These are phyloP conservation scores for Cordyceps cicadae DNA, from an alignment of 2,329 filamentous ascomycete species.

Conservation along the genomic window DNA sequence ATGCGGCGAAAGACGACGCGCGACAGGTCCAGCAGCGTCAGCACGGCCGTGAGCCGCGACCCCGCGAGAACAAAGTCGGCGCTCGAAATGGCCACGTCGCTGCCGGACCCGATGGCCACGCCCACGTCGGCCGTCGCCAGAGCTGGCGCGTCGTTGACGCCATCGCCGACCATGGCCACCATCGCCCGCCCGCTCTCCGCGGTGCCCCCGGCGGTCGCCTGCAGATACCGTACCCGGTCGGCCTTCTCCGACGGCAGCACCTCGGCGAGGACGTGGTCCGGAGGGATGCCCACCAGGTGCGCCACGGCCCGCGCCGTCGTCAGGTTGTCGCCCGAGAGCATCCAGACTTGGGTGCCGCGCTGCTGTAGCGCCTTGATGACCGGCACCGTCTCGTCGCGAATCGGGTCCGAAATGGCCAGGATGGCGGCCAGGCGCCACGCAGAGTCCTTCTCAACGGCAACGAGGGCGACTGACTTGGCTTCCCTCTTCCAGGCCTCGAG, in stretches of 20 bases:
- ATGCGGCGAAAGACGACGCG: slow-evolving; percentile 67
- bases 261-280: slow-evolving; percentile 71
- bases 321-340: slow-evolving; percentile 88
- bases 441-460: slow-evolving; percentile 34
- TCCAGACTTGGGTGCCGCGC: slow-evolving; percentile 69
- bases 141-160: slow-evolving; percentile 82
- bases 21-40: slow-evolving; percentile 66
- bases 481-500: slow-evolving; percentile 52
- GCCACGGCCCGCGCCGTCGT: slow-evolving; percentile 78
- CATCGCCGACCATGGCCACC: slow-evolving; percentile 81
- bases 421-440: slow-evolving; percentile 50
- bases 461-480: slow-evolving; percentile 57
- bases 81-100: slow-evolving; percentile 73
- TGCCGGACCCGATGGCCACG: slow-evolving; percentile 75
- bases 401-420: slow-evolving; percentile 72
- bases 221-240: slow-evolving; percentile 57
- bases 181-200: slow-evolving; percentile 31
- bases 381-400: slow-evolving; percentile 61
- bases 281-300: slow-evolving; percentile 62
- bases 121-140: slow-evolving; percentile 73
- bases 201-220: slow-evolving; percentile 39
- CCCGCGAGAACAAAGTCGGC: slow-evolving; percentile 77
- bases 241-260: slow-evolving; percentile 80
- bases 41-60: slow-evolving; percentile 59
- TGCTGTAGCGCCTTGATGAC: slow-evolving; percentile 58